Evolutionary conservation across 306 rosid species (phyloP), one percentile per base, ranked within the genome.

Genomic region (Prunus armeniaca): DNA sequence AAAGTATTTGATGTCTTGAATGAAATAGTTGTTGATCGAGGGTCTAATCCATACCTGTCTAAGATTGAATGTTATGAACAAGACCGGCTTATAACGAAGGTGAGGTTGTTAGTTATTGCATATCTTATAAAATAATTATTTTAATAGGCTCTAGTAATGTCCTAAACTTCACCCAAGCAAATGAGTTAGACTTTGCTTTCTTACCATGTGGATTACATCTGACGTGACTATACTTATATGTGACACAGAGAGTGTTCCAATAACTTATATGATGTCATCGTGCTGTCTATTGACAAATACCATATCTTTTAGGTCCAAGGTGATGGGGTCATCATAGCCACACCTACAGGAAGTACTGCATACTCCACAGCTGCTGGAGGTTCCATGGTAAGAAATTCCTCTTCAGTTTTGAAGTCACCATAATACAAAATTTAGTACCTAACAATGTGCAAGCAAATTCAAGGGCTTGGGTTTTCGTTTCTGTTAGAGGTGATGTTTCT

Each of bases 331-430:
- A 95, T 92, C 72, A 89, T 95, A 58, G 99, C 98, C 82, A 95
- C 98, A 71, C 99, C 99, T 45, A 95, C 99, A 2, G 99, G 99
- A 86, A 95, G 99, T 79, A 95, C 99, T 60, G 98, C 99, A 77
- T 95, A 92, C 88, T 90, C 98, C 80, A 95, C 99, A 14, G 97
- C 99, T 79, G 97, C 99, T 56, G 99, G 97, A 78, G 99, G 99
- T 83, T 95, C 99, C 73, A 93, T 93, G 98, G 98, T 93, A 91
- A 77, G 78, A 73, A 77, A 74, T 28, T 76, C 76, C 74, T 22
- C 25, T 47, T 69, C 32, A 49, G 28, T 72, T 56, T n/a, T 4
- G 4, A 34, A 24, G 49, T 61, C 11, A 19, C 57, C 22, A 47
- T 30, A 15, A 38, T 19, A 32, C 7, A 52, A 27, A 17, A 51